Evolutionary conservation across 306 rosid genomes (phyloP), one percentile per base, ranked within the genome.

Genomic region (Cucumis melo): DNA sequence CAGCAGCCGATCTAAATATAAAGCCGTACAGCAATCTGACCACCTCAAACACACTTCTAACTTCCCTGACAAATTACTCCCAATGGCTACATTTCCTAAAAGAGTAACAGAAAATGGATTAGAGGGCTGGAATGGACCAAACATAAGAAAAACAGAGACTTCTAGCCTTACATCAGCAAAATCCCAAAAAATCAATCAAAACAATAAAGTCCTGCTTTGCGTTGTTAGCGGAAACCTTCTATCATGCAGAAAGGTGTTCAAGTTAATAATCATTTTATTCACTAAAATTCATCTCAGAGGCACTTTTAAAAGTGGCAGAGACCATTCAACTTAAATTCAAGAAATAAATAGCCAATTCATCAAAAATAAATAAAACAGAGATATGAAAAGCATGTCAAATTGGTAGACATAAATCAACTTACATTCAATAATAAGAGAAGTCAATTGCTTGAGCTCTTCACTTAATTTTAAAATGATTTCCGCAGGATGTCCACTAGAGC

Each of bases 401-500:
- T 4, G 73, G 55, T 48, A 46, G 59, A 76, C 46, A 70, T 72
- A 77, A 68, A 70, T 76, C 57, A 80, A 86, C 99, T 94, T 89
- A 94, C 99, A 83, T 82, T 92, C 96, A 1, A 83, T 77, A 58
- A 94, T 85, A 84, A 94, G 65, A 77, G 87, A 84, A 86, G 87
- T 81, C 81, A 94, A 77, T 64, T 82, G 91, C 67, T 88, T 55
- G 78, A 92, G 80, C 91, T 94, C 99, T 56, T 94, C 97, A 27
- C 81, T 79, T 79, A 94, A 84, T 54, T 84, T 85, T 79, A 86
- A 82, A 75, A 92, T 92, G 77, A 94, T 81, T 83, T 92, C 99
- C 60, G 91, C 84, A 71, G 99, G 99, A 86, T 94, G 97, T 83
- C 99, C 99, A 77, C 91, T 82, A 66, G 87, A 87, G 87, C 99